A percentile compares a stretch with the other conserved stretches of the same genome.
phyloP scores from a whole-genome alignment of 2,329 filamentous ascomycete species.

The Albifimbria verrucaria region DNA sequence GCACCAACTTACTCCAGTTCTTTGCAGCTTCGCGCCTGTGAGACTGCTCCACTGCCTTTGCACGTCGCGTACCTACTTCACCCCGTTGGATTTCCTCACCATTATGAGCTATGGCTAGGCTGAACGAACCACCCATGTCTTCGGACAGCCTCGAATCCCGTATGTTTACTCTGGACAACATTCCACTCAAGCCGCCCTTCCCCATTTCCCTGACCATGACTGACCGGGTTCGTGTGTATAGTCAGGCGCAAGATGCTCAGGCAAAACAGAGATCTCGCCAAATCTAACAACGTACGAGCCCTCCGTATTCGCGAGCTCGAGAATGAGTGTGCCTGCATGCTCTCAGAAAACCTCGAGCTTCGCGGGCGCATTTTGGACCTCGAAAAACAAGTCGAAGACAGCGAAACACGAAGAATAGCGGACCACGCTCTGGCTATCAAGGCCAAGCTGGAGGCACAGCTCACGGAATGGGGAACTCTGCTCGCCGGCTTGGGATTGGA shows the following conservation, averaged over 20 bases:
- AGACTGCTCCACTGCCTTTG: slow-evolving; percentile 13
- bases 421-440: slow-evolving; percentile 69
- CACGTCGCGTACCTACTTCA: background rate
- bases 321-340: slow-evolving; percentile 68
- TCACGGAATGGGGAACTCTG: slow-evolving; percentile 66
- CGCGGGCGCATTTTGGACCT: slow-evolving; percentile 67
- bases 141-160: slow-evolving; percentile 69
- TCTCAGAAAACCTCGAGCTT: slow-evolving; percentile 76
- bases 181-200: too few species aligned
- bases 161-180: slow-evolving; percentile 52
- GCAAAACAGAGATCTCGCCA: slow-evolving; percentile 81
- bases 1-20: slow-evolving; percentile 8
- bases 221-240: too few species aligned
- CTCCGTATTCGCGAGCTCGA: slow-evolving; percentile 74
- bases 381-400: slow-evolving; percentile 63
- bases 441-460: slow-evolving; percentile 66
- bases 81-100: slow-evolving; percentile 4
- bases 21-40: slow-evolving; percentile 10
- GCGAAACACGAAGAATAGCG: slow-evolving; percentile 54
- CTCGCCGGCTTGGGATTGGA: slow-evolving; percentile 63
- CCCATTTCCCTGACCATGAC: too few species aligned
- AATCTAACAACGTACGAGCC: slow-evolving; percentile 73
- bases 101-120: slow-evolving; percentile 66
- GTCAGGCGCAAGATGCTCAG: slow-evolving; percentile 77
- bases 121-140: slow-evolving; percentile 70